These are phyloP conservation scores for Exidia glandulosa DNA, from an alignment of 768 basidiomycete species.

Conservation along the genomic window DNA sequence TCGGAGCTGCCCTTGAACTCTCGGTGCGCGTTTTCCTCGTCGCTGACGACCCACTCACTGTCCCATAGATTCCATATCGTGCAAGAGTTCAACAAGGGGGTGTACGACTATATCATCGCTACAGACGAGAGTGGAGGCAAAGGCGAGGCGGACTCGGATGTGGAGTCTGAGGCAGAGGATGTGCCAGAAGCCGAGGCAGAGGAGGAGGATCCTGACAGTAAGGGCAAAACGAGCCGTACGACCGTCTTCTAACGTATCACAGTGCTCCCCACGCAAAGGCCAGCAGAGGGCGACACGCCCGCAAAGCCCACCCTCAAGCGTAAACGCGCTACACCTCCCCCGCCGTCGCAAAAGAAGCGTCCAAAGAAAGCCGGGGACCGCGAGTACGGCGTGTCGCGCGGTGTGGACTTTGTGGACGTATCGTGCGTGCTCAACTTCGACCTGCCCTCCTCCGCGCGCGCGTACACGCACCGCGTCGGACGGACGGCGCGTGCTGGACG, in stretches of 20 bases:
- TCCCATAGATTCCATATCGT: slow-evolving; percentile 94
- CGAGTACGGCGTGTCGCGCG: slow-evolving; percentile 90
- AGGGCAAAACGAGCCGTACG: slow-evolving; percentile 5
- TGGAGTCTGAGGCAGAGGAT: slow-evolving; percentile 30
- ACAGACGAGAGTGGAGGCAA: slow-evolving; percentile 75
- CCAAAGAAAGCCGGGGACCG: slow-evolving; percentile 38
- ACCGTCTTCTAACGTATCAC: background rate
- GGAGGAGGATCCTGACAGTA: slow-evolving; percentile 27
- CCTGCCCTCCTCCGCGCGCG: slow-evolving; percentile 73
- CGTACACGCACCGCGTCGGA: slow-evolving; percentile 93
- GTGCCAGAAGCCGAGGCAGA: slow-evolving; percentile 25
- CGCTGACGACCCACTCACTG: background rate
- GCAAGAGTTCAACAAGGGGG: slow-evolving; percentile 97
- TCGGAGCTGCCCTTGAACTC: slow-evolving; percentile 93
- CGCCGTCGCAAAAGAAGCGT: slow-evolving; percentile 32
- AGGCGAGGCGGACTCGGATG: slow-evolving; percentile 38
- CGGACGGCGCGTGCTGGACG: slow-evolving; percentile 94
- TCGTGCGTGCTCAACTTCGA: slow-evolving; percentile 98
- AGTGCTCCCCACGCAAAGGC: slow-evolving; percentile 51
- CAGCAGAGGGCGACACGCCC: slow-evolving; percentile 9
- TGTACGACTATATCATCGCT: slow-evolving; percentile 97
- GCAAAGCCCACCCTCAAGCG: slow-evolving; percentile 37
- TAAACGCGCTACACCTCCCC: slow-evolving; percentile 37
- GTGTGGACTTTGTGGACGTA: slow-evolving; percentile 94
- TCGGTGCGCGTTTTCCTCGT: slow-evolving; percentile 31